A percentile compares a stretch with the other conserved stretches of the same genome.
Evolutionary conservation across 2,329 filamentous ascomycete species (phyloP).

Genomic region (Cladosporium sp.): DNA sequence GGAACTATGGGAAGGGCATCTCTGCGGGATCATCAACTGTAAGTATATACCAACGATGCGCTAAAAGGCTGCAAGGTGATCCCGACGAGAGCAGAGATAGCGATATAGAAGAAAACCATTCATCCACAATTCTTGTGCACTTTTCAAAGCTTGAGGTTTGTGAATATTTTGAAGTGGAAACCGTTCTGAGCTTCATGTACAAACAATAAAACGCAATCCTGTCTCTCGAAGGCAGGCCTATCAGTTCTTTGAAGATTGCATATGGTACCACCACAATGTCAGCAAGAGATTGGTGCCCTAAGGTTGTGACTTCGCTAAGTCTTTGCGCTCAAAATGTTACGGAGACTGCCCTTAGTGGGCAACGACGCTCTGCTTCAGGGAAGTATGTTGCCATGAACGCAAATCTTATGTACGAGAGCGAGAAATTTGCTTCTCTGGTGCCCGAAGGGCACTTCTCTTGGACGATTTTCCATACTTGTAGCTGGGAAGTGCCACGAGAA

Average conservation of each 20-base stretch:
- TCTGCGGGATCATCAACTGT: constrained; percentile 4
- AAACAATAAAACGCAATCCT: neutral
- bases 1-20: neutral
- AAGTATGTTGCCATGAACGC: too few relatives aligned
- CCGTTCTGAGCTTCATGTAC: neutral
- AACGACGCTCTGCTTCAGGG: too few relatives aligned
- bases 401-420: too few relatives aligned
- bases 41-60: neutral
- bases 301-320: too few relatives aligned
- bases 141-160: neutral
- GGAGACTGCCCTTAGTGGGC: too few relatives aligned
- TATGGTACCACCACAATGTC: neutral
- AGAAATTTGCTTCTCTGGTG: too few relatives aligned
- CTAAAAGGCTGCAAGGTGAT: neutral
- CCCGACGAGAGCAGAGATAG: neutral
- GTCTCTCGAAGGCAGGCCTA: neutral
- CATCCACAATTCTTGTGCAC: neutral
- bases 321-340: too few relatives aligned
- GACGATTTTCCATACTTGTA: too few relatives aligned
- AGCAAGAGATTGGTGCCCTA: neutral
- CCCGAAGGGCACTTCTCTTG: too few relatives aligned
- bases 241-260: neutral
- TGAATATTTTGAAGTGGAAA: neutral
- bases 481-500: too few relatives aligned
- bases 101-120: neutral